Conservation (phyloP, 78 protist species). For the Acrasis kona region DNA sequence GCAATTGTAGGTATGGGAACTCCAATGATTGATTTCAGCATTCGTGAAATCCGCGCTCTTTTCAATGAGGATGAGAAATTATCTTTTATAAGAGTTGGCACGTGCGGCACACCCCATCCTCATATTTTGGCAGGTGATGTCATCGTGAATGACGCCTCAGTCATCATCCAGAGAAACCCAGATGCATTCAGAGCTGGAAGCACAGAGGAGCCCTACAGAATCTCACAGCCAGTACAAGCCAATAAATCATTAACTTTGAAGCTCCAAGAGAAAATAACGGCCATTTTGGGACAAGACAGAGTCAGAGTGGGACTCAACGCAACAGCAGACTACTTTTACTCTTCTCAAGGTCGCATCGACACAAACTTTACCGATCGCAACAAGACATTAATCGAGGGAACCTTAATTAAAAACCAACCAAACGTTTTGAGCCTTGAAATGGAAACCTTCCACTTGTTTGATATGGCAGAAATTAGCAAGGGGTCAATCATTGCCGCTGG, state of each 20-base stretch:
- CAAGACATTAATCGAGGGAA: background rate
- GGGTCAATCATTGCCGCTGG: background rate
- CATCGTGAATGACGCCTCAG: background rate
- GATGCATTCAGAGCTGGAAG: background rate
- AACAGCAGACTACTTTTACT: background rate
- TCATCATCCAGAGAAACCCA: background rate
- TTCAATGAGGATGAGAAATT: background rate
- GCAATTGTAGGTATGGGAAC: background rate
- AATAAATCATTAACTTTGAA: background rate
- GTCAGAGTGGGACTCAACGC: background rate
- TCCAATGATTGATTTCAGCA: background rate
- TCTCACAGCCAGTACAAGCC: background rate
- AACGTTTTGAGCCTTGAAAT: background rate
- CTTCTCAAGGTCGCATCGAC: background rate
- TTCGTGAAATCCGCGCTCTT: background rate
- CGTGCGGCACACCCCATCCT: background rate
- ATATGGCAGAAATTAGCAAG: background rate
- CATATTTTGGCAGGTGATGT: background rate
- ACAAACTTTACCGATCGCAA: background rate
- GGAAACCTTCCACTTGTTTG: background rate
- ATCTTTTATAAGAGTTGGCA: background rate
- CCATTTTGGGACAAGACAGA: background rate
- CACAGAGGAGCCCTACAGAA: background rate
- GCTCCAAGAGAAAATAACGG: background rate
- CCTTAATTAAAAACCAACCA: background rate